Conservation (phyloP, 129 eudicot species). For the Ambrosia artemisiifolia region DNA sequence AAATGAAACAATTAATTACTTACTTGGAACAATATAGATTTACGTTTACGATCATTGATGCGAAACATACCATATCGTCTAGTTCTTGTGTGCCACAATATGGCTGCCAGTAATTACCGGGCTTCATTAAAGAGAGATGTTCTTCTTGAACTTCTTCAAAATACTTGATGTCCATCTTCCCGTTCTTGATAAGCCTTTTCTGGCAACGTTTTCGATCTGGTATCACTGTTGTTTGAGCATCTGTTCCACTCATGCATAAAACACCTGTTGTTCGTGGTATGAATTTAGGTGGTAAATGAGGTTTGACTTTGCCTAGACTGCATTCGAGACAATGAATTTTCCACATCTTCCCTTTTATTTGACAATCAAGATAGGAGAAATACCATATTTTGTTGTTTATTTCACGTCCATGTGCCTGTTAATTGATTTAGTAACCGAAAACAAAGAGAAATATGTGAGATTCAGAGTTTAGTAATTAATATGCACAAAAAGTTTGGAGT, state of each 20-base stretch:
- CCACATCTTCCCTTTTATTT: neutral
- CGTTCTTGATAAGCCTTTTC: conserved; percentile 15
- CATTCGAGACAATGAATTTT: conserved; percentile 5
- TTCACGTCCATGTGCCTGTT: conserved; percentile 14
- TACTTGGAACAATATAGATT: neutral
- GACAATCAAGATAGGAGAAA: neutral
- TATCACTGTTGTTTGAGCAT: neutral
- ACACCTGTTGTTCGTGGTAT: conserved; percentile 1
- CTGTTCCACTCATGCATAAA: neutral
- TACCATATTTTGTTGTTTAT: conserved; percentile 4
- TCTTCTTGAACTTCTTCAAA: conserved; percentile 7
- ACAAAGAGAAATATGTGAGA: neutral
- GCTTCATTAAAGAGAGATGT: neutral
- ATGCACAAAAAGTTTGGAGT: no score
- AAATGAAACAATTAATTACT: neutral
- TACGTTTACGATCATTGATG: neutral
- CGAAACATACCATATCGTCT: conserved; percentile 5
- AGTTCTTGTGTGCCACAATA: conserved; percentile 7
- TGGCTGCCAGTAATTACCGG: neutral
- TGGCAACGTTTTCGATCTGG: conserved; percentile 16
- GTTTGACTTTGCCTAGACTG: neutral
- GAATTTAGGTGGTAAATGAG: neutral
- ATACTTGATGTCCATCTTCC: conserved; percentile 8
- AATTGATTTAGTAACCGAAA: neutral
- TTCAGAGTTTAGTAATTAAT: neutral